phyloP scores from a whole-genome alignment of 2,329 filamentous ascomycete genomes.

The Pseudogymnoascus sp. region DNA sequence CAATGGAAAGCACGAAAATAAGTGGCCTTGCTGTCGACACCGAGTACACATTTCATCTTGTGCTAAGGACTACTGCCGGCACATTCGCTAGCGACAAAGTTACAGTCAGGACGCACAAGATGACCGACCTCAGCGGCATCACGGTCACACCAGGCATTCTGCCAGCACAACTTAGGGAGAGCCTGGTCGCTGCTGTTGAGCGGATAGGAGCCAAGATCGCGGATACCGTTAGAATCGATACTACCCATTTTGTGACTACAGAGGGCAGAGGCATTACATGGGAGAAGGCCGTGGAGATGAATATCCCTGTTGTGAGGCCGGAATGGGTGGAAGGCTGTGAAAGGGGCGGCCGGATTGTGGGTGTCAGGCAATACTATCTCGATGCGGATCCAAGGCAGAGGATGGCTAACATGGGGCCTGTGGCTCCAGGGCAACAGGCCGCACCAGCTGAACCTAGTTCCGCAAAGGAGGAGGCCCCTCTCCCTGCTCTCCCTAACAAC shows the following conservation, averaged over 20 bases:
- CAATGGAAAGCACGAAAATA: conserved; percentile 94
- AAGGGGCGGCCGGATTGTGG: conserved; percentile 81
- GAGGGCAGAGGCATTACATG: conserved; percentile 82
- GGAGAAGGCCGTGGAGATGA: conserved; percentile 97
- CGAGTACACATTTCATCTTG: conserved; percentile 89
- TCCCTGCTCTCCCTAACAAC: conserved; percentile 18
- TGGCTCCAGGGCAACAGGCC: conserved; percentile 12
- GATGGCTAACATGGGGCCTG: conserved; percentile 19
- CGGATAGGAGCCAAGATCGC: conserved; percentile 88
- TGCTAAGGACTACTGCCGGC: conserved; percentile 83
- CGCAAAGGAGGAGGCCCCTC: conserved; percentile 15
- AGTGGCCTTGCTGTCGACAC: conserved; percentile 92
- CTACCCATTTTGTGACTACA: conserved; percentile 95
- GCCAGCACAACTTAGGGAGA: conserved; percentile 63
- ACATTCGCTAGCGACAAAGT: conserved; percentile 79
- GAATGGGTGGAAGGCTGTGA: conserved; percentile 99
- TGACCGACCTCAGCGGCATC: conserved; percentile 94
- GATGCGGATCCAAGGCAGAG: conserved; percentile 56
- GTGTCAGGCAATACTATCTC: conserved; percentile 91
- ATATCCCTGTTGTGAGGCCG: conserved; percentile 91
- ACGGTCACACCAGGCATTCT: conserved; percentile 88
- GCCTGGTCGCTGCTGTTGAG: conserved; percentile 66
- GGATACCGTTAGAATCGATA: conserved; percentile 88
- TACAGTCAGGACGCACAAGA: conserved; percentile 87
- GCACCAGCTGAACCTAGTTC: conserved; percentile 15